Conservation (phyloP, 306 rosid genomes). For the Vicia villosa region DNA sequence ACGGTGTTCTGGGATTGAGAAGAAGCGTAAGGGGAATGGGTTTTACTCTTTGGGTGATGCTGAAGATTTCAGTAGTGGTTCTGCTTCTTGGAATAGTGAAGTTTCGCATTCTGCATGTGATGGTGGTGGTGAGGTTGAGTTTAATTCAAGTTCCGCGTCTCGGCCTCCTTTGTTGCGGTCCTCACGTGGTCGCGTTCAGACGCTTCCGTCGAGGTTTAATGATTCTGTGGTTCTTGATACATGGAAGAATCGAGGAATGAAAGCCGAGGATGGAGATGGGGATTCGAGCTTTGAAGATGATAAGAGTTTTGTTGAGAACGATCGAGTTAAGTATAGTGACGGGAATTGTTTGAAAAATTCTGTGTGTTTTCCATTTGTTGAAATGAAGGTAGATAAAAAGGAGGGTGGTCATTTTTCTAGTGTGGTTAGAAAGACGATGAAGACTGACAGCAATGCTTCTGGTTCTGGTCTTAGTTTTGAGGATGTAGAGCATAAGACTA, state of each 20-base stretch:
- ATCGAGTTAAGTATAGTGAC: conserved; percentile 38
- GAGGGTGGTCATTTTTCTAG: conserved; percentile 39
- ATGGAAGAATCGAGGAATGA: conserved; percentile 49
- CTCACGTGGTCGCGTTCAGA: conserved; percentile 72
- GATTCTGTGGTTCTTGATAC: conserved; percentile 63
- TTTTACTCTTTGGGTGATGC: conserved; percentile 48
- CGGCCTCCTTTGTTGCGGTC: conserved; percentile 61
- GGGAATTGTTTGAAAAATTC: conserved; percentile 36
- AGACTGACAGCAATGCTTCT: conserved; percentile 43
- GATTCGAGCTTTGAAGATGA: conserved; percentile 53
- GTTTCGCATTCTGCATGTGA: conserved; percentile 48
- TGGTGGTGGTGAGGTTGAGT: conserved; percentile 56
- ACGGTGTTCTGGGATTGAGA: conserved; percentile 45
- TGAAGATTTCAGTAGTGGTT: conserved; percentile 64
- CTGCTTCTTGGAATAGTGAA: conserved; percentile 61
- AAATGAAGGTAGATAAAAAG: conserved; percentile 36
- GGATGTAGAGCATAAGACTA: conserved; percentile 37
- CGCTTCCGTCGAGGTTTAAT: conserved; percentile 67
- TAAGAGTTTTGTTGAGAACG: conserved; percentile 39
- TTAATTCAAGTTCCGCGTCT: conserved; percentile 48
- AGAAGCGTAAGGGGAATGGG: conserved; percentile 59
- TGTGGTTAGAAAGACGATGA: conserved; percentile 11
- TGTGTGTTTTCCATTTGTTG: conserved; percentile 33
- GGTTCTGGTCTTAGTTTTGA: conserved; percentile 54
- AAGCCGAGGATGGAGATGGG: conserved; percentile 37